A percentile compares a stretch with the other conserved stretches of the same genome.
These are phyloP conservation scores for Neckera pumila DNA, from an alignment of 225 moss, liverwort and hornwort species.

Conservation along the genomic window DNA sequence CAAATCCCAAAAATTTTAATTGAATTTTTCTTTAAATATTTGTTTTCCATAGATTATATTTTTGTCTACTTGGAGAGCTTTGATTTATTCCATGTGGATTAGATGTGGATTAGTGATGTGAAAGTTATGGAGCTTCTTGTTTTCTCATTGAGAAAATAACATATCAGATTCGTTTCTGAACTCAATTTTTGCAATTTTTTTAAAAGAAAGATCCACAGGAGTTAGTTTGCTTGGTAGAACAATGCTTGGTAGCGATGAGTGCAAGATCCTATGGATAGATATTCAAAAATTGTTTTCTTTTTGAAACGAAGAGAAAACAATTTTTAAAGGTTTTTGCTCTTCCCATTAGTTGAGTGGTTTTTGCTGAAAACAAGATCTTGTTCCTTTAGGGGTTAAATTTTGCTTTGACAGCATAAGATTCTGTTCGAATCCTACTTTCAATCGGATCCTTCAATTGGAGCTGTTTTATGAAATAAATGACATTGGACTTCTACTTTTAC, in stretches of 20 bases:
- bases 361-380: neutral
- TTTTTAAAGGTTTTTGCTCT: neutral
- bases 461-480: neutral
- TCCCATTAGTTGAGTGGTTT: too few relatives aligned
- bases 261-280: neutral
- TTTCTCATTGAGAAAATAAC: neutral
- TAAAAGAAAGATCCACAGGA: fast-evolving
- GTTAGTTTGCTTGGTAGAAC: neutral
- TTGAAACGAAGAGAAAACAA: neutral
- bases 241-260: neutral
- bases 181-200: neutral
- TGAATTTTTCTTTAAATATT: too few relatives aligned
- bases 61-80: too few relatives aligned
- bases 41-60: too few relatives aligned
- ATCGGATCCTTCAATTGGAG: neutral
- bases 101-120: too few relatives aligned
- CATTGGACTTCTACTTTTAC: too few relatives aligned
- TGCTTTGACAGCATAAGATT: neutral
- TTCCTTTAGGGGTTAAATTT: fast-evolving
- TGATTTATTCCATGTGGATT: too few relatives aligned
- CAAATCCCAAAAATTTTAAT: too few relatives aligned
- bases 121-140: neutral
- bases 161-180: neutral
- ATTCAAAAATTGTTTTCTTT: too few relatives aligned
- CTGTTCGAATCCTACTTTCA: neutral